phyloP scores from a whole-genome alignment of 1,284 basidiomycete genomes.

The Earliella scabrosa region DNA sequence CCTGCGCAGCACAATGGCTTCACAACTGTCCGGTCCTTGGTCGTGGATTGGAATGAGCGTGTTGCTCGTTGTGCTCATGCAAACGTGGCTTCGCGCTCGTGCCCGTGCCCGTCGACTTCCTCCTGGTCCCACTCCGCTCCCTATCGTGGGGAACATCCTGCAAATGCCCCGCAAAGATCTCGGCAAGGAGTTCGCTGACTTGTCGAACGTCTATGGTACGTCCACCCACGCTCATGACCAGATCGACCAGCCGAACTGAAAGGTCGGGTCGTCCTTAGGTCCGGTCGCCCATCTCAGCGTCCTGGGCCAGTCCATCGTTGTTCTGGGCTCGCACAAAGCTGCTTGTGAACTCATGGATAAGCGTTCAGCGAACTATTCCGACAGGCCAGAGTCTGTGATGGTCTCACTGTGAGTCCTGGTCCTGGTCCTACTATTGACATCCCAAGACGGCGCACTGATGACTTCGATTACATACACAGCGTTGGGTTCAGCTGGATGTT shows the following conservation, averaged over 20 bases:
- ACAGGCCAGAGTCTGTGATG: constrained; percentile 11
- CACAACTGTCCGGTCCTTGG: too few species aligned
- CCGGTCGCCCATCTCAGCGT: constrained; percentile 11
- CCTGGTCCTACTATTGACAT: too few species aligned
- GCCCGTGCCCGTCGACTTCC: neutral
- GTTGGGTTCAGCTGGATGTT: constrained; percentile 2
- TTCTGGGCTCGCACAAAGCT: constrained; percentile 15
- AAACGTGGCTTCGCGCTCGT: too few species aligned
- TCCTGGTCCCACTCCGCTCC: constrained; percentile 14
- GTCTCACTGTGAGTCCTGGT: constrained; percentile 8
- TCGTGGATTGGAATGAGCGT: too few species aligned
- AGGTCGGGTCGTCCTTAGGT: too few species aligned
- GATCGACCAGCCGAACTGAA: too few species aligned
- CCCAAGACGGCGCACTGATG: neutral
- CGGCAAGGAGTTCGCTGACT: neutral
- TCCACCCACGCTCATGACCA: neutral
- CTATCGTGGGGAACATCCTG: constrained; percentile 13
- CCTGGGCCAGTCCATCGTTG: constrained; percentile 6
- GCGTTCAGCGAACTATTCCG: constrained; percentile 18
- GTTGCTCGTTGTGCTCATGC: too few species aligned
- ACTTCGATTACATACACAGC: neutral
- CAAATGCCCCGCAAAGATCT: constrained; percentile 9
- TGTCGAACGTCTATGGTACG: constrained; percentile 7
- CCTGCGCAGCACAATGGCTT: too few species aligned
- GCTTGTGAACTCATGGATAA: constrained; percentile 23